Conservation (phyloP, 2,329 filamentous ascomycete genomes). For the Dactylellina haptotyla region DNA sequence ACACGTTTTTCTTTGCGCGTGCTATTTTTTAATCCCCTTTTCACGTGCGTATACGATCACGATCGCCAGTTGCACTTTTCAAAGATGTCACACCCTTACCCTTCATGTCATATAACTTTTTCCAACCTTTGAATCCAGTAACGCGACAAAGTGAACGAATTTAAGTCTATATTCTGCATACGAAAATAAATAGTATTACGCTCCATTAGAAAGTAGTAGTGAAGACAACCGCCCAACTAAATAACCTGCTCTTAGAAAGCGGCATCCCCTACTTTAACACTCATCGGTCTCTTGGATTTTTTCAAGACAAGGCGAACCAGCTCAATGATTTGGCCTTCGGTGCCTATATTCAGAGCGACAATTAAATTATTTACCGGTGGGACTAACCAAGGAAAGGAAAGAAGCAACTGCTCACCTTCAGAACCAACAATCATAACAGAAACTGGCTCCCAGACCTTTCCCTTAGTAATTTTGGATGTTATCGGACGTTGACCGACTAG, state of each 20-base stretch:
- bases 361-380: background rate
- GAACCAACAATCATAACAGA: constrained; percentile 43
- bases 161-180: constrained; percentile 36
- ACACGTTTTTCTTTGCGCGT: constrained; percentile 3
- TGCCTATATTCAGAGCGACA: constrained; percentile 19
- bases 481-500: constrained; percentile 29
- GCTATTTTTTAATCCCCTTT: constrained; percentile 18
- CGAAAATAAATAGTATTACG: background rate
- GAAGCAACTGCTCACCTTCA: too few species aligned
- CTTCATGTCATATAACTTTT: constrained; percentile 52
- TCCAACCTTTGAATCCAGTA: constrained; percentile 44
- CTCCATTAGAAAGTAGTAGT: too few species aligned
- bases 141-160: constrained; percentile 54
- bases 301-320: constrained; percentile 17
- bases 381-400: background rate
- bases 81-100: constrained; percentile 16
- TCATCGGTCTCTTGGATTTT: constrained; percentile 1
- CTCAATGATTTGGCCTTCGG: constrained; percentile 23
- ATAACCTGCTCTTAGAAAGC: background rate
- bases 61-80: constrained; percentile 31
- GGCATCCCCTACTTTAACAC: constrained; percentile 19
- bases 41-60: constrained; percentile 38
- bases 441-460: constrained; percentile 32
- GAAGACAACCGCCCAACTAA: too few species aligned
- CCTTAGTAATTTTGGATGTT: constrained; percentile 22